phyloP scores from a whole-genome alignment of 768 basidiomycete genomes.

The Leccinum pellstonianum region DNA sequence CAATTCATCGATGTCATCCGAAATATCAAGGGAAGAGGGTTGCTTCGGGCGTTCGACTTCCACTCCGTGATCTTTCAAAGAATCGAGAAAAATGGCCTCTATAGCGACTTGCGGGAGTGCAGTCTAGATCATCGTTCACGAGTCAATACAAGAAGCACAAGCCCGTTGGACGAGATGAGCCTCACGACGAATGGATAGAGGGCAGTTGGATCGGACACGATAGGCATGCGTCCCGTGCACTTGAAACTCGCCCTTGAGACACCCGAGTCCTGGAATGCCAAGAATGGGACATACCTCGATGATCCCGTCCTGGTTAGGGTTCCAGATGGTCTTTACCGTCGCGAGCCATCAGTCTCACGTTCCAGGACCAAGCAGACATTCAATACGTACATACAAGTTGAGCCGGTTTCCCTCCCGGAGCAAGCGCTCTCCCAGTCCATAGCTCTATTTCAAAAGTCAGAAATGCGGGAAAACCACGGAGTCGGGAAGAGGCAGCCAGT shows the following conservation, averaged over 20 bases:
- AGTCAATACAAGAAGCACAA: not conserved
- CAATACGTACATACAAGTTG: not conserved
- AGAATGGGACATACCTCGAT: not conserved
- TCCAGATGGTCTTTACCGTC: not conserved
- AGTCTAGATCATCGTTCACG: not conserved
- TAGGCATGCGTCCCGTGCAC: not conserved
- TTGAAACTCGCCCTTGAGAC: not conserved
- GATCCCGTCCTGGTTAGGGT: not conserved
- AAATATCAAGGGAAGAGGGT: not conserved
- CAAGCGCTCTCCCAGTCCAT: not conserved
- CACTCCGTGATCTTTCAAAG: not conserved
- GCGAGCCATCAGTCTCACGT: not conserved
- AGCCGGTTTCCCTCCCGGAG: not conserved
- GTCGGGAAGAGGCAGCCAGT: not conserved
- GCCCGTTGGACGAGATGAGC: not conserved
- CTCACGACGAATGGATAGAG: not conserved
- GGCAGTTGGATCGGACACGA: not conserved
- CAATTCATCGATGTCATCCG: not conserved
- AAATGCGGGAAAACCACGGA: too few species aligned
- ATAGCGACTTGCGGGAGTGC: not conserved
- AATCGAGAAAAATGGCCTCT: not conserved
- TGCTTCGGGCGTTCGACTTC: not conserved
- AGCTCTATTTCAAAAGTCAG: not conserved
- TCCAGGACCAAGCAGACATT: not conserved
- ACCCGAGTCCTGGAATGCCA: not conserved